Evolutionary conservation across 768 basidiomycete species (phyloP).

Genomic region (Russula virescens): DNA sequence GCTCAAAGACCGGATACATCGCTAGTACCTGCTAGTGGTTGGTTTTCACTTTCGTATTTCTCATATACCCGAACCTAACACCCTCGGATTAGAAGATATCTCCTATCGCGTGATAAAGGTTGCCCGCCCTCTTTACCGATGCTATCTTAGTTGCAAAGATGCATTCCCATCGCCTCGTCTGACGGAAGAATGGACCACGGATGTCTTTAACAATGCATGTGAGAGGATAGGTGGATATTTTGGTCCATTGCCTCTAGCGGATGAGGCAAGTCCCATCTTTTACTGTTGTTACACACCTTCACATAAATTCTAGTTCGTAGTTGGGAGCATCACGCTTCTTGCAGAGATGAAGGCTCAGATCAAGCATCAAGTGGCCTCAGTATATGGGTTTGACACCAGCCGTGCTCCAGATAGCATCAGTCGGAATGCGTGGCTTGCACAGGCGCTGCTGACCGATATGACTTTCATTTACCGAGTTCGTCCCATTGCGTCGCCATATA

Average conservation of each 20-base stretch:
- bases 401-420: slow-evolving; percentile 2
- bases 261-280: not conserved
- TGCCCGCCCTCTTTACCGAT: not conserved
- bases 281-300: not conserved
- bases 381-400: slow-evolving; percentile 10
- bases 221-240: not conserved
- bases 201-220: slow-evolving; percentile 2
- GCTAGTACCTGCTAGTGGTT: not conserved
- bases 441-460: not conserved
- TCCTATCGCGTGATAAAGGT: not conserved
- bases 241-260: not conserved
- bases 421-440: not conserved
- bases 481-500: not conserved
- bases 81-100: too few species aligned
- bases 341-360: not conserved
- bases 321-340: not conserved
- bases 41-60: not conserved
- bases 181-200: not conserved
- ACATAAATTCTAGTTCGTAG: not conserved
- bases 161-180: slow-evolving; percentile 1
- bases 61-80: not conserved
- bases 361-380: not conserved
- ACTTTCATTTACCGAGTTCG: slow-evolving; percentile 8
- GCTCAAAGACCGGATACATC: not conserved
- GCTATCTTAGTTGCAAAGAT: slow-evolving; percentile 4